Evolutionary conservation across 345 rosid species (phyloP), one percentile per base, ranked within the genome.

Genomic region (Carallia brachiata): DNA sequence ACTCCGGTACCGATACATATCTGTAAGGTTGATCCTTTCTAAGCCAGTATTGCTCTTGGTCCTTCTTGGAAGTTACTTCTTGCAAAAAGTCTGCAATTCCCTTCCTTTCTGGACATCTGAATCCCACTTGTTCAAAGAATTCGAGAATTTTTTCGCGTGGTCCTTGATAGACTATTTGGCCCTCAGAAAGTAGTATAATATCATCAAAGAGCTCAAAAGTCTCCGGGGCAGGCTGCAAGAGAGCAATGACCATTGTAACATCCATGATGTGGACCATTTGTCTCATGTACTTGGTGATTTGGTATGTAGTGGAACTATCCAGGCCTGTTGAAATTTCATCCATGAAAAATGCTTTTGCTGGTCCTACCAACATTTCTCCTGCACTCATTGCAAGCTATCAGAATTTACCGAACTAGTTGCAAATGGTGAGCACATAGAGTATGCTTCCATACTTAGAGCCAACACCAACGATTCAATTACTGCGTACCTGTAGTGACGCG

Each of bases 341-440:
- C 89, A 87, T 85, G 75, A 81, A 83, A 65, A 87, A 77, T 52
- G 83, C 88, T 73, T 87, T 87, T 3, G 88, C 86, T 3, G 88
- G 89, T 71, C 92, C 92, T 28, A 80, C 89, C 73, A 87, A 73
- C 92, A 87, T 87, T 67, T 87, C 92, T 52, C 92, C 89, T 87
- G 86, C 79, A 77, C 61, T 70, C 32, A 31, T 30, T 7, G 34
- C 34, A 32, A 32, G 34, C 34, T 4, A 32, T 32, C 34, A 32
- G 34, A 32, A 32, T 32, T 32, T 32, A 32, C 34, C 34, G 34
- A 32, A 32, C 2, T 32, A 36, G 6, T n/a, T 56, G 19, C 2
- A 23, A 4, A 52, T 16, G n/a, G n/a, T 13, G 54, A 13, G 16
- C 12, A 52, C 12, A 4, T n/a, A 52, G 23, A 23, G 1, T n/a